phyloP scores from a whole-genome alignment of 176 grass and related monocot species.

The Aechmea fasciata region DNA sequence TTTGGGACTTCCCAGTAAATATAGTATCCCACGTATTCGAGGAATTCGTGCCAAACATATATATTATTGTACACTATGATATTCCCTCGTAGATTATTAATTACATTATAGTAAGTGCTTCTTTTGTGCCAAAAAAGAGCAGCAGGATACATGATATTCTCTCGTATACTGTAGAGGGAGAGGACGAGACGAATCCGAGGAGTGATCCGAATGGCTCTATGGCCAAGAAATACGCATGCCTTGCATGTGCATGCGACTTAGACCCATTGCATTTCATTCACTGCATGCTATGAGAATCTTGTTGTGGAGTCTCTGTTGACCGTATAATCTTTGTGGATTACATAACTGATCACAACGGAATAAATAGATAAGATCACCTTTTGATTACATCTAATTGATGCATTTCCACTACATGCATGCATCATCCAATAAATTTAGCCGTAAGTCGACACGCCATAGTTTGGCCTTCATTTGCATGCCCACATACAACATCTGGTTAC shows the following conservation, averaged over 20 bases:
- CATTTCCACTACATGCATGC: no score
- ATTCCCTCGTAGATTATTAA: no score
- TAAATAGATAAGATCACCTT: neutral
- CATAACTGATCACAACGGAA: neutral
- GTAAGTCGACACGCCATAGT: no score
- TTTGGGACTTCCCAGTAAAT: no score
- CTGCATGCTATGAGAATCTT: neutral
- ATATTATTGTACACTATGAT: no score
- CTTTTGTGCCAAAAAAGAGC: neutral
- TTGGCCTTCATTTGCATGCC: no score
- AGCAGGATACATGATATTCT: neutral
- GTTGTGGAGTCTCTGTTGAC: neutral
- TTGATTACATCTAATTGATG: no score
- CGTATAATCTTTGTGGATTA: neutral
- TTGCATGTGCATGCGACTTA: slow-evolving; percentile 10
- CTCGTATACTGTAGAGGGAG: neutral
- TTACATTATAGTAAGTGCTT: neutral
- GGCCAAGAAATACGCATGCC: slow-evolving; percentile 2
- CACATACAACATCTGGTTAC: no score
- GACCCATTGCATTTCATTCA: neutral
- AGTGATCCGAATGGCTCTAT: neutral
- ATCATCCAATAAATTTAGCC: no score
- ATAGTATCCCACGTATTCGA: no score
- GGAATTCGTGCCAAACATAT: no score
- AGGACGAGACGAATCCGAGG: neutral